These are phyloP conservation scores for Aspergillus pseudoglaucus DNA, from an alignment of 2,329 filamentous ascomycete genomes.

Conservation along the genomic window DNA sequence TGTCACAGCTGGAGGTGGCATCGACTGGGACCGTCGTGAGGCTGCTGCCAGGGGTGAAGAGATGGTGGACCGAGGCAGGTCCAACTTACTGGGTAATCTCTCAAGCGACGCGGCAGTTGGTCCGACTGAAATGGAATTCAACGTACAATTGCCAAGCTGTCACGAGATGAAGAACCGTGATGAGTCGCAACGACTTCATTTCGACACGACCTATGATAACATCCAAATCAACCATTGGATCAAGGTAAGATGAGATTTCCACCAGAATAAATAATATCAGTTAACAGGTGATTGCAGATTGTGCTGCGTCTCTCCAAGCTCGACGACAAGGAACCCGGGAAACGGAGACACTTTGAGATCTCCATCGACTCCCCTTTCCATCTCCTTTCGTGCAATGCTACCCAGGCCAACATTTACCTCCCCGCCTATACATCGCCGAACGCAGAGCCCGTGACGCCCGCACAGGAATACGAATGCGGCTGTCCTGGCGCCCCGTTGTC, in stretches of 20 bases:
- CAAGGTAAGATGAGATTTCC: conserved; percentile 55
- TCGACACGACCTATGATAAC: conserved; percentile 88
- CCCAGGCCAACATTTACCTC: conserved; percentile 77
- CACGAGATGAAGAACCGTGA: conserved; percentile 72
- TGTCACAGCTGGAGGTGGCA: conserved; percentile 72
- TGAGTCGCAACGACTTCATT: conserved; percentile 61
- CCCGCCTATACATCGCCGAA: conserved; percentile 67
- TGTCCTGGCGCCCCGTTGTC: conserved; percentile 59
- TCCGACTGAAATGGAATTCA: conserved; percentile 90
- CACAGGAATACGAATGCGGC: conserved; percentile 56
- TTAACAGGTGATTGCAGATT: conserved; percentile 51
- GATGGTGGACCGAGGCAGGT: conserved; percentile 47
- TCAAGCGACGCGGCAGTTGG: conserved; percentile 71
- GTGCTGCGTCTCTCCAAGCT: conserved; percentile 85
- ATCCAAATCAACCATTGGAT: conserved; percentile 96
- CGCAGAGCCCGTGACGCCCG: conserved; percentile 43
- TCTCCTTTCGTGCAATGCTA: conserved; percentile 87
- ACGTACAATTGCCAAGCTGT: conserved; percentile 84
- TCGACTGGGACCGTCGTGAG: conserved; percentile 56
- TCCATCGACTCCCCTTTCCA: conserved; percentile 95
- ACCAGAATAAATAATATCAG: background rate
- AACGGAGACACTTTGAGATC: conserved; percentile 87
- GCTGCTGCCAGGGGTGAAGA: conserved; percentile 52
- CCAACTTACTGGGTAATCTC: conserved; percentile 75
- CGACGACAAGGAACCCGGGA: conserved; percentile 69